Evolutionary conservation across 2,329 filamentous ascomycete species (phyloP).

Genomic region (Penicillium oxalicum): DNA sequence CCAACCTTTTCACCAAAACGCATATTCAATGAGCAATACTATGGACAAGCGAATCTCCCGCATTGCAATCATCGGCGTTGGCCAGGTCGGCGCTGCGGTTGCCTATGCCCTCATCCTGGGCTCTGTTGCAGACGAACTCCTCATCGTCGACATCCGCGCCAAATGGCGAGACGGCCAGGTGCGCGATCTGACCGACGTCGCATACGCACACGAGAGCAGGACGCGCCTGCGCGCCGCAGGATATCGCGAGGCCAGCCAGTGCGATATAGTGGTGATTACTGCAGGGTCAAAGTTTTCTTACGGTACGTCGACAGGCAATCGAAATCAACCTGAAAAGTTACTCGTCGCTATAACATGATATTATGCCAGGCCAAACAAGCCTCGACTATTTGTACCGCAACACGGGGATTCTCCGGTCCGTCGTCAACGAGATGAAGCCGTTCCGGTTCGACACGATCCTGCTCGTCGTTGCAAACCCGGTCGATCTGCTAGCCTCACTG

Average conservation of each 20-base stretch:
- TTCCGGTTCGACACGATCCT: constrained; percentile 46
- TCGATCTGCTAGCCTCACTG: constrained; percentile 50
- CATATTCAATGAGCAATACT: no score
- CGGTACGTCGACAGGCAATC: constrained; percentile 20
- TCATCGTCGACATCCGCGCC: constrained; percentile 47
- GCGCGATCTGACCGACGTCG: constrained; percentile 48
- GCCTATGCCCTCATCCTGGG: constrained; percentile 49
- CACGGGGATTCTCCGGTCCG: constrained; percentile 43
- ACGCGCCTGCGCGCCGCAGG: constrained; percentile 43
- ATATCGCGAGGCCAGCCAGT: constrained; percentile 47
- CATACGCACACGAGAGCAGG: constrained; percentile 27
- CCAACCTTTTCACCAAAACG: no score
- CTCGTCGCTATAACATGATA: no score
- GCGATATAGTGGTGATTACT: constrained; percentile 51
- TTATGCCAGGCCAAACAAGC: constrained; percentile 37
- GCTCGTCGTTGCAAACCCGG: constrained; percentile 50
- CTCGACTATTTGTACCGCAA: constrained; percentile 40
- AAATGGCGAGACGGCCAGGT: constrained; percentile 43
- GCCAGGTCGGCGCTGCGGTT: constrained; percentile 34
- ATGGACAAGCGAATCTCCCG: not conserved
- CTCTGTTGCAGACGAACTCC: constrained; percentile 46
- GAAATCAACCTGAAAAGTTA: not conserved
- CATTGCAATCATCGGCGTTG: constrained; percentile 49
- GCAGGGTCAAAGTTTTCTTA: constrained; percentile 48
- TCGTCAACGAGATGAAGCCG: constrained; percentile 45